phyloP scores from a whole-genome alignment of 2,329 filamentous ascomycete species.

The Alternaria incomplexa region DNA sequence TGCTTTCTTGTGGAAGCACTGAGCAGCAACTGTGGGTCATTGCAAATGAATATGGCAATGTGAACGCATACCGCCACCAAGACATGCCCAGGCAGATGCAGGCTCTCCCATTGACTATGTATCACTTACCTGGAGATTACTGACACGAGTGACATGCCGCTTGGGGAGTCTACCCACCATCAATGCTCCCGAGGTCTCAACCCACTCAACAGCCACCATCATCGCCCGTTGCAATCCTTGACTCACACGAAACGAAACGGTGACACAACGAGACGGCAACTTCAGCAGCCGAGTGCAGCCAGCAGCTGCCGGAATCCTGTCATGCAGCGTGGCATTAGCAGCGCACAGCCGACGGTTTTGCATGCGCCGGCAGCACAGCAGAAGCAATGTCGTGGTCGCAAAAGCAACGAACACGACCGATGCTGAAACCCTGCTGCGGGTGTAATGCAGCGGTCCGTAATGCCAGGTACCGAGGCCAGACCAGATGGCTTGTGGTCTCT shows the following conservation, averaged over 20 bases:
- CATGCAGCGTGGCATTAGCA: slow-evolving; percentile 22
- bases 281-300: slow-evolving; percentile 8
- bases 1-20: not conserved
- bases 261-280: slow-evolving; percentile 12
- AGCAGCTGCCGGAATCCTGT: slow-evolving; percentile 10
- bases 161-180: not conserved
- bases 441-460: slow-evolving; percentile 19
- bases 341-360: slow-evolving; percentile 15
- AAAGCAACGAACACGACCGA: slow-evolving; percentile 19
- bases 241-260: slow-evolving; percentile 8
- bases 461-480: slow-evolving; percentile 20
- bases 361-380: slow-evolving; percentile 19
- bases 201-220: not conserved
- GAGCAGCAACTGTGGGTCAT: not conserved
- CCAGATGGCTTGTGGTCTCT: slow-evolving; percentile 11
- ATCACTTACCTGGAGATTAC: not conserved
- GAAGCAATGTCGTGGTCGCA: slow-evolving; percentile 12
- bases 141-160: not conserved
- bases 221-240: not conserved
- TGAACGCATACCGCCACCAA: not conserved
- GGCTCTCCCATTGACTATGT: not conserved
- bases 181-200: not conserved
- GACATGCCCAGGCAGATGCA: not conserved
- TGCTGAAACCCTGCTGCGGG: slow-evolving; percentile 15
- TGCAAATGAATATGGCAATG: not conserved